These are phyloP conservation scores for Starmerella roubikii DNA, from an alignment of 805 yeast species.

Conservation along the genomic window DNA sequence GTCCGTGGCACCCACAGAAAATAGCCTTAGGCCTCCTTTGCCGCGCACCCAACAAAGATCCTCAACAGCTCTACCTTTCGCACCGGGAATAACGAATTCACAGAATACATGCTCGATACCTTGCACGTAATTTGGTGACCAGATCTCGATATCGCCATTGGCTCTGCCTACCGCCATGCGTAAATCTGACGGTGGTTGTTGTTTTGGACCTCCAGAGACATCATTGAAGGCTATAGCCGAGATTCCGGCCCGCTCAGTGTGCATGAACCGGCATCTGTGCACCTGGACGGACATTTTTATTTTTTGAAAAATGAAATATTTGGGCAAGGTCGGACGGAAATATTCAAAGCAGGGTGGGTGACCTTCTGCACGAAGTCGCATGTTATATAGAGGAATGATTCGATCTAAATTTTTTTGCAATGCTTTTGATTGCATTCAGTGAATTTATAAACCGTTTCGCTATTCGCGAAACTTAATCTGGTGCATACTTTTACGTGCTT, in stretches of 20 bases:
- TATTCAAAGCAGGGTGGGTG: too few species aligned
- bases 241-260: conserved; percentile 70
- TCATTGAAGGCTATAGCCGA: conserved; percentile 72
- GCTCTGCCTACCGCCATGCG: conserved; percentile 84
- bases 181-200: conserved; percentile 37
- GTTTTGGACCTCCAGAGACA: conserved; percentile 29
- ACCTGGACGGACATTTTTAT: conserved; percentile 42
- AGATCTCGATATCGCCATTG: conserved; percentile 89
- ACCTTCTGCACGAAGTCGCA: too few species aligned
- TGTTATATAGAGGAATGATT: too few species aligned
- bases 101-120: conserved; percentile 44
- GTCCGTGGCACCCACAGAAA: conserved; percentile 90
- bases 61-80: conserved; percentile 73
- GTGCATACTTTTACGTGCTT: too few species aligned
- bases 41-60: conserved; percentile 58
- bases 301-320: not conserved
- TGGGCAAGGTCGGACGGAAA: conserved; percentile 1
- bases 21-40: conserved; percentile 52
- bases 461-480: too few species aligned
- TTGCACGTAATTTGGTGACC: conserved; percentile 50
- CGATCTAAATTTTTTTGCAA: too few species aligned
- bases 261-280: conserved; percentile 87
- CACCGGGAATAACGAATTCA: conserved; percentile 60
- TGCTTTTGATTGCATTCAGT: too few species aligned
- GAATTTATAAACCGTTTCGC: too few species aligned